Conservation (phyloP, 345 rosid genomes). For the Mallotus nudiflorus region DNA sequence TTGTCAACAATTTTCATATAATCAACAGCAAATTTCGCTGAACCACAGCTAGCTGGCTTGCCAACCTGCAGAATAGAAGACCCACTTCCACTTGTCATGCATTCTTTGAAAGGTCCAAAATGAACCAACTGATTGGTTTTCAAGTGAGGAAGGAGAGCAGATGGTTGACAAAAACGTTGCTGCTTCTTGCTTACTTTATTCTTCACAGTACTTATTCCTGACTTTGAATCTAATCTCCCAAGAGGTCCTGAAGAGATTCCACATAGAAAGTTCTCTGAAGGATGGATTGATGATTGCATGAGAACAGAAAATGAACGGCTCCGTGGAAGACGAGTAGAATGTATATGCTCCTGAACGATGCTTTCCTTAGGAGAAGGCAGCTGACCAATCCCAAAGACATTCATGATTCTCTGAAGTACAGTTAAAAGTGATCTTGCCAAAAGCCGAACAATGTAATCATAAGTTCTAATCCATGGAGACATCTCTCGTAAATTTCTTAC, state of each 20-base stretch:
- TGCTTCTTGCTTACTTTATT: slow-evolving; percentile 26
- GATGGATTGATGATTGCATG: slow-evolving; percentile 37
- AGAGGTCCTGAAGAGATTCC: slow-evolving; percentile 30
- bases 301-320: slow-evolving; percentile 38
- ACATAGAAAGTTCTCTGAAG: slow-evolving; percentile 36
- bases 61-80: slow-evolving; percentile 32
- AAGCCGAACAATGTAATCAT: slow-evolving; percentile 56
- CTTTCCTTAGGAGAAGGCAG: slow-evolving; percentile 16
- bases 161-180: slow-evolving; percentile 20
- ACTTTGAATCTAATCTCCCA: slow-evolving; percentile 29
- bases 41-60: slow-evolving; percentile 33
- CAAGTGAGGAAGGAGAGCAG: slow-evolving; percentile 15
- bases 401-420: slow-evolving; percentile 49
- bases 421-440: slow-evolving; percentile 59
- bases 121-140: slow-evolving; percentile 35
- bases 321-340: slow-evolving; percentile 26
- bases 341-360: slow-evolving; percentile 7
- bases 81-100: slow-evolving; percentile 40
- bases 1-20: slow-evolving; percentile 27
- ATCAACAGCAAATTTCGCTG: slow-evolving; percentile 34
- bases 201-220: slow-evolving; percentile 17
- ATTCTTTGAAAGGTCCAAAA: slow-evolving; percentile 46
- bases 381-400: slow-evolving; percentile 30
- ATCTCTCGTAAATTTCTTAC: slow-evolving; percentile 53
- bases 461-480: slow-evolving; percentile 59